Base-by-base conservation (phyloP, 2,329 filamentous ascomycete species). In the Dryadomyces quercivorus region DNA sequence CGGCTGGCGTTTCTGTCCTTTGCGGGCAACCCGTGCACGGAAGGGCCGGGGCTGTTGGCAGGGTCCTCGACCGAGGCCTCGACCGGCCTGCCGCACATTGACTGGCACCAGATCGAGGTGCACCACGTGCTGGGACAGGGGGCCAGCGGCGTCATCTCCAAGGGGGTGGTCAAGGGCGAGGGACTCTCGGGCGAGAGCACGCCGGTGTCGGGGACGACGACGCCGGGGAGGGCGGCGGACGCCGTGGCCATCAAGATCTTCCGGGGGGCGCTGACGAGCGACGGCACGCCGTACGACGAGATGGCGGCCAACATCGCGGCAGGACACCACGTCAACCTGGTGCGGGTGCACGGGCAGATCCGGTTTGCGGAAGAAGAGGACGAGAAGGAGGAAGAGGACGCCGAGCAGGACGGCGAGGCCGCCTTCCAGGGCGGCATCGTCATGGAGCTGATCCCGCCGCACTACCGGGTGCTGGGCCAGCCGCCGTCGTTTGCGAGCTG, bases 241-340 rank as follows among this genome's bases (percentile, higher is more conserved):
- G 51, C 53, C 2, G 73, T 76, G 0, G 73, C 73, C 2, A 66
- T 76, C 61, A 75, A 76, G 59, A 62, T 76, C 7, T 76, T 76
- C 64, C 70, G 69, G 44, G 73, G 72, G n/a, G 64, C 67, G 9
- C 63, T 74, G 12, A 73, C 73, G 9, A 72, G 68, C 58, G 73
- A 75, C 57, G 73, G 74, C 15, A 70, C 68, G 5, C 73, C 74
- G 0, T 61, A 66, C n/a, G 73, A 76, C 59, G 74, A 76, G 61
- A 72, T 76, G 71, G 65, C 67, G 10, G 72, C 73, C 2, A 73
- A 68, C 55, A 67, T 75, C 51, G 65, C 66, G 0, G 74, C 74
- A 0, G 74, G 73, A 12, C 67, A 66, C 42, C 74, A 76, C 59
- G 64, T 66, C 18, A 72, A 73, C 57, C 68, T 76, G 47, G 72